A percentile compares a stretch with the other conserved stretches of the same genome.
These are phyloP conservation scores for Sambucus nigra DNA, from an alignment of 129 eudicot species.

Conservation along the genomic window DNA sequence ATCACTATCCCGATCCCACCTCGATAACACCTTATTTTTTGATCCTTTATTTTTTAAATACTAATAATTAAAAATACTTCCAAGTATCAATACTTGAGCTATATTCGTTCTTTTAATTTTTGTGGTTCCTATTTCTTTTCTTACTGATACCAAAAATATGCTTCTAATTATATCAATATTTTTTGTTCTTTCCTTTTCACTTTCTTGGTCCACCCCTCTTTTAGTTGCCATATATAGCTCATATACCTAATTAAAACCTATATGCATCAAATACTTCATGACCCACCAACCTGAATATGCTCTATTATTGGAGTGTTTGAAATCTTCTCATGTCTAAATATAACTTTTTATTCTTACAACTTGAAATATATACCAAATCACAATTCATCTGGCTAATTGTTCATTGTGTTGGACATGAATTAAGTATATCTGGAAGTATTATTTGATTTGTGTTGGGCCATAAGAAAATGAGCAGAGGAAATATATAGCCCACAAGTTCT, in stretches of 20 bases:
- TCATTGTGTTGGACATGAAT: neutral
- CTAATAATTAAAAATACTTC: neutral
- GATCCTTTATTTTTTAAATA: no score
- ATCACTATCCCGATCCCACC: no score
- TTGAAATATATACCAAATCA: no score
- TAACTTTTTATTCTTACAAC: neutral
- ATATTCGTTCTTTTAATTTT: neutral
- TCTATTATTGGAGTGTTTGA: neutral
- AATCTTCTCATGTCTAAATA: neutral
- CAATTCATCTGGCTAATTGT: neutral
- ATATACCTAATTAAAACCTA: conserved; percentile 9
- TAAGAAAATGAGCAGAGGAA: neutral
- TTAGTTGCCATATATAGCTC: neutral
- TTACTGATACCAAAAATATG: neutral
- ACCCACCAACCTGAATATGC: neutral
- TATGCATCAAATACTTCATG: conserved; percentile 2
- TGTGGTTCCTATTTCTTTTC: neutral
- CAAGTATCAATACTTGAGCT: neutral
- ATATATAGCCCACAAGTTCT: neutral
- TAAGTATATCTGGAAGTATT: neutral
- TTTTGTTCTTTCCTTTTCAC: neutral
- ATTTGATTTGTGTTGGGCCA: neutral
- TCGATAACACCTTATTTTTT: neutral
- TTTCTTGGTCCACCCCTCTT: neutral
- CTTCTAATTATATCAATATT: neutral